Conservation (phyloP, 805 yeast species). For the Lachancea quebecensis region DNA sequence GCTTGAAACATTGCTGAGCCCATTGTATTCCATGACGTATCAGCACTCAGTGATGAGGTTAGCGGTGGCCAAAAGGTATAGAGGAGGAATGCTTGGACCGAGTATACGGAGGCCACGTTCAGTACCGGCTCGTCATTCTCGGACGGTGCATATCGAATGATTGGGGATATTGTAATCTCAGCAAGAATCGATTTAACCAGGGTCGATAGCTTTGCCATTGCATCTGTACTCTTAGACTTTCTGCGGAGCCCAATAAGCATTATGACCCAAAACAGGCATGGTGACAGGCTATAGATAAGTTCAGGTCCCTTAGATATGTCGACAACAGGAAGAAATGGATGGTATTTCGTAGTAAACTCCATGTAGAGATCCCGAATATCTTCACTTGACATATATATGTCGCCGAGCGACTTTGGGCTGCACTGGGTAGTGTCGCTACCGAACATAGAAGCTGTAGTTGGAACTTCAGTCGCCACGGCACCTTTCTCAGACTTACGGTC, state of each 20-base stretch:
- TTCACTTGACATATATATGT: slow-evolving; percentile 51
- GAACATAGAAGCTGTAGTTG: slow-evolving; percentile 9
- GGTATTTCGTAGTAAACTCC: slow-evolving; percentile 74
- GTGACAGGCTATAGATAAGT: slow-evolving; percentile 67
- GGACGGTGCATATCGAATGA: slow-evolving; percentile 72
- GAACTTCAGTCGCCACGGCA: too few species aligned
- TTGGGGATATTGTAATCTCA: slow-evolving; percentile 85
- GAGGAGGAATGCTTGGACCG: slow-evolving; percentile 86
- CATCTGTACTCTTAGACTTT: slow-evolving; percentile 32
- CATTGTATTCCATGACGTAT: slow-evolving; percentile 90
- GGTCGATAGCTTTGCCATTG: slow-evolving; percentile 60
- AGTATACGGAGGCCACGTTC: slow-evolving; percentile 85
- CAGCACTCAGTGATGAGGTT: slow-evolving; percentile 90
- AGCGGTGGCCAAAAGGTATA: slow-evolving; percentile 96
- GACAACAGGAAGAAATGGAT: slow-evolving; percentile 81
- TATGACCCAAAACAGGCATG: slow-evolving; percentile 89
- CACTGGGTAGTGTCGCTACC: slow-evolving; percentile 41
- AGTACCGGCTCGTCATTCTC: slow-evolving; percentile 75
- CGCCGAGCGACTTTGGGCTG: slow-evolving; percentile 65
- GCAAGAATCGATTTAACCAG: slow-evolving; percentile 70
- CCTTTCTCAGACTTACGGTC: too few species aligned
- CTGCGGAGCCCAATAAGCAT: slow-evolving; percentile 79
- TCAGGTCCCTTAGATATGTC: slow-evolving; percentile 81
- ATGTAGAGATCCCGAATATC: slow-evolving; percentile 55
- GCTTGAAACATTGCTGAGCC: slow-evolving; percentile 94